Conservation (phyloP, 2,329 filamentous ascomycete species). For the Chaetomiaceae sp. region DNA sequence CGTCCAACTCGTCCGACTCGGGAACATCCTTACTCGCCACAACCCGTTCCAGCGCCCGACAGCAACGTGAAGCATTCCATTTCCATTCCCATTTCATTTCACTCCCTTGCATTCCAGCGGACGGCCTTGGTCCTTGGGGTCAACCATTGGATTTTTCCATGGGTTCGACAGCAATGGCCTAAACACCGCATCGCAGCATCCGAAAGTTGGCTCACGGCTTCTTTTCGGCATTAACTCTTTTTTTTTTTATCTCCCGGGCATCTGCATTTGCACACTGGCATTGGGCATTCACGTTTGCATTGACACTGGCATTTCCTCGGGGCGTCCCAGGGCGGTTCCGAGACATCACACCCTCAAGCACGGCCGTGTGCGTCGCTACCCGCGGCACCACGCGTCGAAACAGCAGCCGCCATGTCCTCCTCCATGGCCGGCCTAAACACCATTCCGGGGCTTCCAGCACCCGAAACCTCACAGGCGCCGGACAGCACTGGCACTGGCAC, state of each 20-base stretch:
- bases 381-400: conserved; percentile 4
- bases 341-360: conserved; percentile 2
- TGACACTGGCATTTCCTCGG: conserved; percentile 9
- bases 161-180: conserved; percentile 23
- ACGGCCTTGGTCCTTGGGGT: conserved; percentile 4
- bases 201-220: neutral
- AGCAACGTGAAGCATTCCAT: neutral
- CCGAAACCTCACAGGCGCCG: neutral
- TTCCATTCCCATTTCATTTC: too few species aligned
- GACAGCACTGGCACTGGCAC: too few species aligned
- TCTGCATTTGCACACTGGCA: conserved; percentile 5
- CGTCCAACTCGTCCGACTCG: conserved; percentile 1
- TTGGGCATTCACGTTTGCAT: conserved; percentile 15
- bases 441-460: conserved; percentile 7
- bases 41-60: neutral
- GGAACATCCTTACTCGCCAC: conserved; percentile 11
- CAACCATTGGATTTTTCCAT: conserved; percentile 10
- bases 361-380: conserved; percentile 1
- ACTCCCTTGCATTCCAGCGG: too few species aligned
- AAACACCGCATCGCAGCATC: conserved; percentile 12
- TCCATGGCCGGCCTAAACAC: conserved; percentile 15
- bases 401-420: conserved; percentile 16
- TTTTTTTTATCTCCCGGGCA: neutral
- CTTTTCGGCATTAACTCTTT: neutral
- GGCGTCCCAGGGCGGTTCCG: neutral